phyloP scores from a whole-genome alignment of 805 yeast species.

The Komagataella kurtzmanii region DNA sequence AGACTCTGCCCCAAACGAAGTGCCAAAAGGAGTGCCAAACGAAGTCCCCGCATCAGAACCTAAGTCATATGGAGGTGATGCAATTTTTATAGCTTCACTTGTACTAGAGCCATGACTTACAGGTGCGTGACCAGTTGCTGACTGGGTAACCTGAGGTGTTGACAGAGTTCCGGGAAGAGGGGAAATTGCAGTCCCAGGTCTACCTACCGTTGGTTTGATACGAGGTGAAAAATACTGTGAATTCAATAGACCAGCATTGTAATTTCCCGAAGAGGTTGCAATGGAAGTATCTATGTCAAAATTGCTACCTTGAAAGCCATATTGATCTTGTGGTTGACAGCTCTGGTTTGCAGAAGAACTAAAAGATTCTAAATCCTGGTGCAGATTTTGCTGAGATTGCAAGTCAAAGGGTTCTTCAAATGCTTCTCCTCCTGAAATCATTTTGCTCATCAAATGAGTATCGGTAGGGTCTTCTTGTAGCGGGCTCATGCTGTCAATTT shows the following conservation, averaged over 20 bases:
- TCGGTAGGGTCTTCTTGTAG: background rate
- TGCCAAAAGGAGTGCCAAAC: slow-evolving; percentile 1
- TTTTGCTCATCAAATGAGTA: background rate
- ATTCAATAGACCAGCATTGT: slow-evolving; percentile 3
- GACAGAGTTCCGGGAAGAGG: background rate
- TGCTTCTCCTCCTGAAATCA: background rate
- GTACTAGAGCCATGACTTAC: background rate
- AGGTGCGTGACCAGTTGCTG: slow-evolving; percentile 2
- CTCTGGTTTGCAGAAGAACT: background rate
- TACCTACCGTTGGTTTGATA: slow-evolving; percentile 7
- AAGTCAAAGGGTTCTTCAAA: background rate
- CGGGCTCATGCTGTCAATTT: background rate
- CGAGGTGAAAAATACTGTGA: slow-evolving; percentile 16
- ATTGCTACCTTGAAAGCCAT: background rate
- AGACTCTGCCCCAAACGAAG: slow-evolving; percentile 17
- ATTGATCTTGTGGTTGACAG: background rate
- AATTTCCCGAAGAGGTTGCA: background rate
- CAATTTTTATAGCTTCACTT: background rate
- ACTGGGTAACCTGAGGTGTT: slow-evolving; percentile 6
- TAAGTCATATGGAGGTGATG: background rate
- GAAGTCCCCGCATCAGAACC: background rate
- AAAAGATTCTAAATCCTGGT: background rate
- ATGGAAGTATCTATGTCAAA: background rate
- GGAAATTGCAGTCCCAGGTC: background rate
- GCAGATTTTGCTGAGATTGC: background rate